These are phyloP conservation scores for Pinus albicaulis DNA, from an alignment of 75 land plant species.

Conservation along the genomic window DNA sequence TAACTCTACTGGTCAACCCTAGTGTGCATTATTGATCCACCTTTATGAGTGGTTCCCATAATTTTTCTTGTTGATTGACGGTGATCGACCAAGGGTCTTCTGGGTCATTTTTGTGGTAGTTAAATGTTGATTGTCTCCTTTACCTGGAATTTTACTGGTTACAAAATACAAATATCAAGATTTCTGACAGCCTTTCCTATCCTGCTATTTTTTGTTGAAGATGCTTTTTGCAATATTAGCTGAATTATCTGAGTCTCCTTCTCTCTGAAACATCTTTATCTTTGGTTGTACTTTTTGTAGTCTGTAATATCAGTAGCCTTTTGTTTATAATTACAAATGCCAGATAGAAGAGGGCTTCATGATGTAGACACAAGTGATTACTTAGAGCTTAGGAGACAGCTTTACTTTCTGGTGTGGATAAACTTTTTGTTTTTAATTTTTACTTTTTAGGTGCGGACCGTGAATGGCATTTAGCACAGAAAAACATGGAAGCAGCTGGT, in stretches of 20 bases:
- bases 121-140: background rate
- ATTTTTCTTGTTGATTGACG: too few species aligned
- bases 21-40: too few species aligned
- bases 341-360: background rate
- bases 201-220: background rate
- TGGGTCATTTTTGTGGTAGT: background rate
- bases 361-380: background rate
- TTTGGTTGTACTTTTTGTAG: background rate
- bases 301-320: background rate
- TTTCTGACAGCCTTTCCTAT: slow-evolving; percentile 3
- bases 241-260: background rate
- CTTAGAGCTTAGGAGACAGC: background rate
- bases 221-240: background rate
- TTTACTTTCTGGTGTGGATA: background rate
- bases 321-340: background rate
- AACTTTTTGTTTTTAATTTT: background rate
- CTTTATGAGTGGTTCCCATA: too few species aligned
- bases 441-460: slow-evolving; percentile 52
- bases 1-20: too few species aligned
- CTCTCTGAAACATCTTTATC: background rate
- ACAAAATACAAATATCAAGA: background rate
- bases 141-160: background rate
- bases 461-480: slow-evolving; percentile 87
- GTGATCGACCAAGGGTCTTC: too few species aligned
- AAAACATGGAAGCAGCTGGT: slow-evolving; percentile 73